These are phyloP conservation scores for Bremia lactucae DNA, from an alignment of 352 stramenopile genomes.

Conservation along the genomic window DNA sequence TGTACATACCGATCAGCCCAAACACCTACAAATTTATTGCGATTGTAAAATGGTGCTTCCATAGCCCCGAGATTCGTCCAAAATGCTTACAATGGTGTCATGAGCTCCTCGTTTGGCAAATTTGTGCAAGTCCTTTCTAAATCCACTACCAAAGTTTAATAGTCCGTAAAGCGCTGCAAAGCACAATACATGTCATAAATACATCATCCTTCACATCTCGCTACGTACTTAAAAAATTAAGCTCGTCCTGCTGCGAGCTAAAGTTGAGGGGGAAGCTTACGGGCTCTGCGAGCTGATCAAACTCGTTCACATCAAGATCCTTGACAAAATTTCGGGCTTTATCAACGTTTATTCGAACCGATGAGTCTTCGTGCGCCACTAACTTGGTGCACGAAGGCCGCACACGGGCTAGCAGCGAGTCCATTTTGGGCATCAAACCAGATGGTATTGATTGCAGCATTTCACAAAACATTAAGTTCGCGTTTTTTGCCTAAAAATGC, in stretches of 20 bases:
- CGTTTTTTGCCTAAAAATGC: slow-evolving; percentile 1
- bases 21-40: slow-evolving; percentile 40
- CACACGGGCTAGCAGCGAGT: slow-evolving; percentile 34
- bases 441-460: slow-evolving; percentile 4
- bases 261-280: slow-evolving; percentile 73
- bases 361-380: slow-evolving; percentile 29
- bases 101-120: slow-evolving; percentile 51
- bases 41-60: background rate
- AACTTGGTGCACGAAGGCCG: slow-evolving; percentile 41
- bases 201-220: background rate
- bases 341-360: slow-evolving; percentile 41
- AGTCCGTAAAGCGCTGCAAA: slow-evolving; percentile 47
- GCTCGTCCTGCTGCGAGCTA: slow-evolving; percentile 51
- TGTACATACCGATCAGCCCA: slow-evolving; percentile 81
- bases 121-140: slow-evolving; percentile 68
- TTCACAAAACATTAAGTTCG: slow-evolving; percentile 4
- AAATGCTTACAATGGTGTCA: slow-evolving; percentile 55
- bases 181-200: background rate
- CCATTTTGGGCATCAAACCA: slow-evolving; percentile 2
- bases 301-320: slow-evolving; percentile 43
- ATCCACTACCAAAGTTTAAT: slow-evolving; percentile 76
- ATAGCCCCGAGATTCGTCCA: background rate
- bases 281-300: slow-evolving; percentile 29
- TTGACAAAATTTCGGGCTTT: slow-evolving; percentile 37
- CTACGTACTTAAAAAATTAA: slow-evolving; percentile 65